phyloP scores from a whole-genome alignment of 1,284 basidiomycete species.

The Tremellales sp. region DNA sequence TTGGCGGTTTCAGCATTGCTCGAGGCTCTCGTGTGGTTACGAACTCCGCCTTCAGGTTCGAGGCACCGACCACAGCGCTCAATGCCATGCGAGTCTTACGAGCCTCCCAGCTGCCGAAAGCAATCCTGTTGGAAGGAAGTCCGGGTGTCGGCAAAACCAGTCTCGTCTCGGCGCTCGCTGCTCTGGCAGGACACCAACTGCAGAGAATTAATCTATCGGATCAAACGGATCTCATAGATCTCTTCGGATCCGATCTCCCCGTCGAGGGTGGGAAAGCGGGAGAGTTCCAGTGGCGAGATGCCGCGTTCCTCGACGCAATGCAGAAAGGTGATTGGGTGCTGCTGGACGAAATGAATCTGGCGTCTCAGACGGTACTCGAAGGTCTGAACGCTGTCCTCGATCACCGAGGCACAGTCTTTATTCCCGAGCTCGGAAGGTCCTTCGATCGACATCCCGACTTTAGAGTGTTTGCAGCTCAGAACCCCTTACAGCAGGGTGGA shows the following conservation, averaged over 20 bases:
- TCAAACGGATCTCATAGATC: constrained; percentile 93
- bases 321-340: constrained; percentile 94
- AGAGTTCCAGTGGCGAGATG: constrained; percentile 96
- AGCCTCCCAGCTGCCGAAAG: constrained; percentile 85
- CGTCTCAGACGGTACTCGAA: constrained; percentile 92
- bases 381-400: constrained; percentile 96
- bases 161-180: constrained; percentile 81
- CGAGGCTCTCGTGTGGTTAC: constrained; percentile 55
- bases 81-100: constrained; percentile 89
- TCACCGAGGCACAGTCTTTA: constrained; percentile 90
- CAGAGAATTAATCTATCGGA: constrained; percentile 99
- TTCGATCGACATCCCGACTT: constrained; percentile 88
- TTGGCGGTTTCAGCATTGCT: constrained; percentile 73
- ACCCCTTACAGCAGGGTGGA: constrained; percentile 93
- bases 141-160: constrained; percentile 99
- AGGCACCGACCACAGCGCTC: constrained; percentile 80
- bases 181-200: constrained; percentile 70
- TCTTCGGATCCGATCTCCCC: constrained; percentile 95
- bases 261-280: constrained; percentile 87
- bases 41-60: constrained; percentile 64
- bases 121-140: constrained; percentile 93
- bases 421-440: constrained; percentile 88
- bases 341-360: constrained; percentile 98
- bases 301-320: constrained; percentile 89
- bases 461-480: constrained; percentile 96